Evolutionary conservation across 176 grass and related monocot species (phyloP).

Genomic region (Dendrocalamus sinicus): DNA sequence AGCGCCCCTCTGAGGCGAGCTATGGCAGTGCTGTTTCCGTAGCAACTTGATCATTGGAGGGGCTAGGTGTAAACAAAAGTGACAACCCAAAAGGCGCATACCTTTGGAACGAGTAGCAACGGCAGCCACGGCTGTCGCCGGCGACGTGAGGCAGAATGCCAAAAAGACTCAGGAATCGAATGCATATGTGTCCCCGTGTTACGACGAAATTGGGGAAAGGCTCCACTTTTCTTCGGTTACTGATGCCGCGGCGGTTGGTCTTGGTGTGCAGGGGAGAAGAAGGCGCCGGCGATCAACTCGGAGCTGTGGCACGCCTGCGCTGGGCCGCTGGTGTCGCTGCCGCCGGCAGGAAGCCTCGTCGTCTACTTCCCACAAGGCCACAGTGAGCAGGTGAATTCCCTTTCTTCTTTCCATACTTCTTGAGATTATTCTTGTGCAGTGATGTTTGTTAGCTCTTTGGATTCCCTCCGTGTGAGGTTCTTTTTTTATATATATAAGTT

Average conservation of each 20-base stretch:
- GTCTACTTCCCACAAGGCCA: slow-evolving; percentile 89
- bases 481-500: background rate
- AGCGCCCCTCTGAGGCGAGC: background rate
- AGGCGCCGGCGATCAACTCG: slow-evolving; percentile 62
- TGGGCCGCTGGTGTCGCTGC: slow-evolving; percentile 63
- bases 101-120: background rate
- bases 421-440: background rate
- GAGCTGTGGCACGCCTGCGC: slow-evolving; percentile 80
- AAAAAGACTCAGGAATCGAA: background rate
- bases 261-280: slow-evolving; percentile 58
- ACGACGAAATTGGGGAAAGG: background rate
- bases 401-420: background rate
- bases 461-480: background rate
- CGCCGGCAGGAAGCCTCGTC: slow-evolving; percentile 76
- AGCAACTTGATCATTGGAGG: background rate
- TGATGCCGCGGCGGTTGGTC: slow-evolving; percentile 24
- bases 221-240: background rate
- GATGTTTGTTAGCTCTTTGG: background rate
- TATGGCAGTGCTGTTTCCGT: background rate
- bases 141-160: background rate
- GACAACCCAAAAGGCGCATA: background rate
- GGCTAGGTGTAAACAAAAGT: background rate
- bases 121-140: background rate
- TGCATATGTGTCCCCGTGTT: background rate
- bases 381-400: slow-evolving; percentile 65